These are phyloP conservation scores for Sarcomyxa edulis DNA, from an alignment of 768 basidiomycete species.

Conservation along the genomic window DNA sequence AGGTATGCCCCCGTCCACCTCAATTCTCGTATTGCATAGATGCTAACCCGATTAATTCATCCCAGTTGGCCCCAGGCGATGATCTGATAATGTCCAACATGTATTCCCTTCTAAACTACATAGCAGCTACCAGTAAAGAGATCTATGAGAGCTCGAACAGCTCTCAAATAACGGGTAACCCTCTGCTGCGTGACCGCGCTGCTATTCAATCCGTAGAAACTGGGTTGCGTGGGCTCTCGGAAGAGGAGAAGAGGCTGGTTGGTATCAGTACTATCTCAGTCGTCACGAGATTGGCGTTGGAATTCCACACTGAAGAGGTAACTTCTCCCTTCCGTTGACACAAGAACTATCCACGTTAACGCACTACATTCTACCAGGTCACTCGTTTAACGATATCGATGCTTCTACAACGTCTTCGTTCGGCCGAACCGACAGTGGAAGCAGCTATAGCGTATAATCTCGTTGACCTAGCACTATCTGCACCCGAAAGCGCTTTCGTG, in stretches of 20 bases:
- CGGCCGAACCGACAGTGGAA: constrained; percentile 83
- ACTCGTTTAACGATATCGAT: constrained; percentile 88
- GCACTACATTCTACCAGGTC: constrained; percentile 55
- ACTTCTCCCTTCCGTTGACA: constrained; percentile 1
- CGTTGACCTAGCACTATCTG: constrained; percentile 80
- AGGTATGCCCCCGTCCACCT: constrained; percentile 33
- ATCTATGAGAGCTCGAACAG: constrained; percentile 47
- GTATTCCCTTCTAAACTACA: constrained; percentile 93
- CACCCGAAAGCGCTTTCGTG: constrained; percentile 69
- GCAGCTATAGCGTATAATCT: constrained; percentile 90
- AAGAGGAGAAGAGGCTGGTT: constrained; percentile 80
- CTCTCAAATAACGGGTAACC: constrained; percentile 35
- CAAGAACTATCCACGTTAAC: background rate
- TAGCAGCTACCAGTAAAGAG: constrained; percentile 80
- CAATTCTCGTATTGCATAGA: no score
- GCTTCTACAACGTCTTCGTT: constrained; percentile 82
- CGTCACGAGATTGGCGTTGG: constrained; percentile 81
- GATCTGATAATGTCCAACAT: constrained; percentile 92
- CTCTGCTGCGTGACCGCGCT: constrained; percentile 40
- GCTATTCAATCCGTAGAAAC: constrained; percentile 56
- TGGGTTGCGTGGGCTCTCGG: constrained; percentile 62
- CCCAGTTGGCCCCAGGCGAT: constrained; percentile 78
- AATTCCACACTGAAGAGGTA: constrained; percentile 84
- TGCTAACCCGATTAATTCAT: constrained; percentile 2
- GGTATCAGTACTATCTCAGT: constrained; percentile 91